These are phyloP conservation scores for Tuber borchii DNA, from an alignment of 495 filamentous ascomycete species.

Conservation along the genomic window DNA sequence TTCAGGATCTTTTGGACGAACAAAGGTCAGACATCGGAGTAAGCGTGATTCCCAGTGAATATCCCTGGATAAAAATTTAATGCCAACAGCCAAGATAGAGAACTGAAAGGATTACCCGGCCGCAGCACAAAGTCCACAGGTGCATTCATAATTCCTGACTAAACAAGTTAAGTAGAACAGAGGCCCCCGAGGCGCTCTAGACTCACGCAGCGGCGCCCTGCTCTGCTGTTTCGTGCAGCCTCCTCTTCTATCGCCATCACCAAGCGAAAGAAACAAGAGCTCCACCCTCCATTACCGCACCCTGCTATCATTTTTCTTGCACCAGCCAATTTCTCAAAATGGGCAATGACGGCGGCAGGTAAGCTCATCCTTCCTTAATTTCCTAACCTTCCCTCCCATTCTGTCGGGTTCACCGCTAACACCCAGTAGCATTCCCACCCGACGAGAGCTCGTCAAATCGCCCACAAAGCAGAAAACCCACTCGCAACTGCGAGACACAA, in stretches of 20 bases:
- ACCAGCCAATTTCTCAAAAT: conserved; percentile 46
- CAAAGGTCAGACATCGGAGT: neutral
- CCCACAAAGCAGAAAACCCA: conserved; percentile 73
- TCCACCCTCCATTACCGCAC: neutral
- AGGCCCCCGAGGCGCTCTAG: neutral
- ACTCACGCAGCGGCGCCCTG: neutral
- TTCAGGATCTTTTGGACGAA: neutral
- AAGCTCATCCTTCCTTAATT: conserved; percentile 31
- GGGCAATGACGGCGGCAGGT: conserved; percentile 92
- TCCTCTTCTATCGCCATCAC: neutral
- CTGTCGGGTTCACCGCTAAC: conserved; percentile 11
- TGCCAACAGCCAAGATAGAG: neutral
- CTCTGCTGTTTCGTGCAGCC: neutral
- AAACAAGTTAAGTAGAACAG: too few species aligned
- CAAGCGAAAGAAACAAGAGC: neutral
- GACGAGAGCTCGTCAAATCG: conserved; percentile 88
- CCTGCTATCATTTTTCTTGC: neutral
- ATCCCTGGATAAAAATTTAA: neutral
- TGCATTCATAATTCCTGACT: neutral
- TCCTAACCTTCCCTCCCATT: neutral
- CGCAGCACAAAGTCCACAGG: neutral
- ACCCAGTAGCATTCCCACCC: conserved; percentile 68
- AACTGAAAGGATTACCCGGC: neutral
- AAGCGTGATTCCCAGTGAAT: neutral
- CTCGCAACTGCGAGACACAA: conserved; percentile 83